These are phyloP conservation scores for Pyrenula aspistea DNA, from an alignment of 495 filamentous ascomycete genomes.

Conservation along the genomic window DNA sequence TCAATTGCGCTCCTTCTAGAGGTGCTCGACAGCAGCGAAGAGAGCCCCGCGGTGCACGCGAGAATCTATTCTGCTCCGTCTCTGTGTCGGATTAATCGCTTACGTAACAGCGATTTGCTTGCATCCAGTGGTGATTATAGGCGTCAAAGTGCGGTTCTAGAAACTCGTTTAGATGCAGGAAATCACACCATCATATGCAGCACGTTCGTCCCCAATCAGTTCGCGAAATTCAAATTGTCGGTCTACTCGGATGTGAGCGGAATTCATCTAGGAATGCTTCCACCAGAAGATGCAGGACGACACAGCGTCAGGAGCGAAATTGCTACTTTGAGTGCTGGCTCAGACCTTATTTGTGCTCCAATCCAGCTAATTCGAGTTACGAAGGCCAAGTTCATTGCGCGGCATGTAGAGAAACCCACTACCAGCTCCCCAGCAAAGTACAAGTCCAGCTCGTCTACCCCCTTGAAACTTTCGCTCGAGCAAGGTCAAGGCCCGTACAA, in stretches of 20 bases:
- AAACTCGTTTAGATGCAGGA: conserved; percentile 48
- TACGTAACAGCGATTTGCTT: conserved; percentile 54
- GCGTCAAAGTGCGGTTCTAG: conserved; percentile 60
- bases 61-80: conserved; percentile 59
- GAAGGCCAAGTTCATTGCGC: conserved; percentile 38
- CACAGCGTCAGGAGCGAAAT: conserved; percentile 39
- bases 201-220: conserved; percentile 71
- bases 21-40: conserved; percentile 44
- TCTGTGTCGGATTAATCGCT: background rate
- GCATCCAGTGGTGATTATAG: conserved; percentile 74
- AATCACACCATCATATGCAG: conserved; percentile 78
- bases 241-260: conserved; percentile 46
- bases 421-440: conserved; percentile 9
- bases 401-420: conserved; percentile 23
- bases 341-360: conserved; percentile 37
- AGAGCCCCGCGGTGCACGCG: conserved; percentile 64
- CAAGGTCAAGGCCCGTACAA: conserved; percentile 56
- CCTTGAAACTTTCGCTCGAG: conserved; percentile 54
- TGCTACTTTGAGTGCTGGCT: conserved; percentile 36
- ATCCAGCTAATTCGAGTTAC: conserved; percentile 44
- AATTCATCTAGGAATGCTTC: conserved; percentile 34
- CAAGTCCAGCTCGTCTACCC: conserved; percentile 31
- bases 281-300: conserved; percentile 56
- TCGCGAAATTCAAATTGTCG: conserved; percentile 62
- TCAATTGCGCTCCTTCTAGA: conserved; percentile 62